Evolutionary conservation across 345 rosid species (phyloP).

Genomic region (Ailanthus altissimus): DNA sequence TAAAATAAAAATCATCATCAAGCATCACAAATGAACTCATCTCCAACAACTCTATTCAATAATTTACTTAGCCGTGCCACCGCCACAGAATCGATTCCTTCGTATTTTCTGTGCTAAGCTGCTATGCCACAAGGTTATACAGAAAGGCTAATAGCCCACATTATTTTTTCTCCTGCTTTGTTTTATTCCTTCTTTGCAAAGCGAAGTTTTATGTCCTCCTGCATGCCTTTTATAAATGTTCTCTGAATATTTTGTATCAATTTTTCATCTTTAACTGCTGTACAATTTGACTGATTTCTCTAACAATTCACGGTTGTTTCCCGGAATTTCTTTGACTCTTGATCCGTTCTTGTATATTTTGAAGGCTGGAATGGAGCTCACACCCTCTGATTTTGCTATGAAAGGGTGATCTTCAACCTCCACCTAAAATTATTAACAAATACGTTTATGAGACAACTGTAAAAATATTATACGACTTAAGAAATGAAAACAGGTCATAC

Average conservation of each 20-base stretch:
- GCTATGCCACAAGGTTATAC: background rate
- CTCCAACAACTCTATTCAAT: background rate
- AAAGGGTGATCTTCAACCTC: constrained; percentile 51
- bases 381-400: constrained; percentile 46
- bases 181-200: background rate
- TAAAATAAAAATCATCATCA: background rate
- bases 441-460: background rate
- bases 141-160: background rate
- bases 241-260: background rate
- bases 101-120: background rate
- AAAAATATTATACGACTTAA: background rate
- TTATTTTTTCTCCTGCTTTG: background rate
- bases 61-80: background rate
- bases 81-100: background rate
- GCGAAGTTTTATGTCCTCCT: background rate
- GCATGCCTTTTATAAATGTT: constrained; percentile 1
- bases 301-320: constrained; percentile 34
- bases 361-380: constrained; percentile 45
- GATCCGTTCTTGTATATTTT: constrained; percentile 56
- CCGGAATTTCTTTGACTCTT: constrained; percentile 46
- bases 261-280: constrained; percentile 26
- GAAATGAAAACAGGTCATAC: background rate
- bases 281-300: constrained; percentile 45
- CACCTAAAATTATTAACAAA: constrained; percentile 32
- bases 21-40: background rate